Evolutionary conservation across 2,329 filamentous ascomycete species (phyloP).

Genomic region (Rutstroemia sp.): DNA sequence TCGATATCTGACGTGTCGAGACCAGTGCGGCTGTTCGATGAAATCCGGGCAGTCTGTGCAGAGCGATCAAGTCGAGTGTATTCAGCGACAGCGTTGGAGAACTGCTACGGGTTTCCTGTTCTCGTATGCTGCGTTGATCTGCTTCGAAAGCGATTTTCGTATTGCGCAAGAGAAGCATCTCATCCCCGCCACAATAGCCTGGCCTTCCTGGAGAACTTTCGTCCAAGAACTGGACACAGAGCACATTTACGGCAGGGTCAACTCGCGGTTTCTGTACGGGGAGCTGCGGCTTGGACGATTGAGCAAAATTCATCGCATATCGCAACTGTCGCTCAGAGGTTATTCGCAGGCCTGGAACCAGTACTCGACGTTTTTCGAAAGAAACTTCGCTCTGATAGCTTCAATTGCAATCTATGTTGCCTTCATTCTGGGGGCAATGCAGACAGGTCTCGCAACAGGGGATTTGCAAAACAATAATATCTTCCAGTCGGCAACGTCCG

Average conservation of each 20-base stretch:
- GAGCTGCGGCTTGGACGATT: slow-evolving; percentile 30
- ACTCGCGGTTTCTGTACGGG: slow-evolving; percentile 30
- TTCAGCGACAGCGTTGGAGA: background rate
- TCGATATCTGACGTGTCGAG: background rate
- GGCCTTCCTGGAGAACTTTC: slow-evolving; percentile 24
- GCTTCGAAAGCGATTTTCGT: slow-evolving; percentile 30
- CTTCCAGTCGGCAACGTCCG: slow-evolving; percentile 39
- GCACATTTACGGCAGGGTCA: slow-evolving; percentile 16
- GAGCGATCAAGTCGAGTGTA: background rate
- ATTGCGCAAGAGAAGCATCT: slow-evolving; percentile 29
- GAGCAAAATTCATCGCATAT: slow-evolving; percentile 21
- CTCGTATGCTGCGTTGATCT: slow-evolving; percentile 30
- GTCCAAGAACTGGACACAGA: slow-evolving; percentile 9
- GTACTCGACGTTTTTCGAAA: slow-evolving; percentile 36
- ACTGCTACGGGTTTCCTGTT: slow-evolving; percentile 29
- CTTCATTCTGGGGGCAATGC: slow-evolving; percentile 42
- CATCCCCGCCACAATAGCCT: slow-evolving; percentile 18
- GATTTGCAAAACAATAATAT: slow-evolving; percentile 27
- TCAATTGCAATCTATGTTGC: slow-evolving; percentile 36
- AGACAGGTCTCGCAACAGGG: slow-evolving; percentile 37
- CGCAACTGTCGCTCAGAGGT: slow-evolving; percentile 3
- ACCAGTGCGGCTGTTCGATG: background rate
- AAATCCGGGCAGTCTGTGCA: background rate
- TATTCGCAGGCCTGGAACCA: slow-evolving; percentile 13
- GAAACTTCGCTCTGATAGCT: slow-evolving; percentile 37